phyloP scores from a whole-genome alignment of 1,284 basidiomycete genomes.

The Abortiporus biennis region DNA sequence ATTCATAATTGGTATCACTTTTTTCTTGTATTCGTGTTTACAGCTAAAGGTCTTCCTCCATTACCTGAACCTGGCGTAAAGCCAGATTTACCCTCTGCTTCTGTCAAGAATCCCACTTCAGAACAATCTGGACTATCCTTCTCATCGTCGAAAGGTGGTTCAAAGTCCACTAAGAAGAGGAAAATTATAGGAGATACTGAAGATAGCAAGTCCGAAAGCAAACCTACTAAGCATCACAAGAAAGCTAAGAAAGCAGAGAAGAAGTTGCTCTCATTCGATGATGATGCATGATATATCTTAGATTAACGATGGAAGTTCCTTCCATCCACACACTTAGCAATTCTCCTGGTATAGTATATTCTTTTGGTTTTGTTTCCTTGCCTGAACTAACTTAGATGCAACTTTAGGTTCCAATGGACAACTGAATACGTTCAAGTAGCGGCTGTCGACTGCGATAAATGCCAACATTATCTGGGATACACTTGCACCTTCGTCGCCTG shows the following conservation, averaged over 20 bases:
- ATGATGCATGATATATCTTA: slow-evolving; percentile 17
- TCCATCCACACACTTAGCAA: neutral
- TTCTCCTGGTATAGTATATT: no score
- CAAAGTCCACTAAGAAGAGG: slow-evolving; percentile 30
- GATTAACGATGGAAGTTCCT: neutral
- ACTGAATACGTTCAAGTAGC: no score
- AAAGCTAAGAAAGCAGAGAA: slow-evolving; percentile 45
- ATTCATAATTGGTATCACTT: neutral
- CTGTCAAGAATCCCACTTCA: slow-evolving; percentile 5
- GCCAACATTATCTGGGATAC: no score
- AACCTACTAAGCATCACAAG: slow-evolving; percentile 29
- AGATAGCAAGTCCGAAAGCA: slow-evolving; percentile 12
- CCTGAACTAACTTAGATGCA: no score
- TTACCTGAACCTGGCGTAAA: slow-evolving; percentile 27
- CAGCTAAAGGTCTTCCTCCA: slow-evolving; percentile 47
- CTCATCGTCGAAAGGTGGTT: slow-evolving; percentile 28
- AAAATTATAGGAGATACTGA: slow-evolving; percentile 31
- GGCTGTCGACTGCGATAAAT: no score
- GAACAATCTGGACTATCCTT: slow-evolving; percentile 31
- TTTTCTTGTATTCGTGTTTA: neutral
- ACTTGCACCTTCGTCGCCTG: no score
- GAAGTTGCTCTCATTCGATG: slow-evolving; percentile 55
- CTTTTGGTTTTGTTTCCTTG: no score
- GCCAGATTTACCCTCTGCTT: slow-evolving; percentile 8
- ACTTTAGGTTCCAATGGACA: no score